Evolutionary conservation across 2,329 filamentous ascomycete species (phyloP), one percentile per base, ranked within the genome.

Genomic region (Botrytis pseudocinerea): DNA sequence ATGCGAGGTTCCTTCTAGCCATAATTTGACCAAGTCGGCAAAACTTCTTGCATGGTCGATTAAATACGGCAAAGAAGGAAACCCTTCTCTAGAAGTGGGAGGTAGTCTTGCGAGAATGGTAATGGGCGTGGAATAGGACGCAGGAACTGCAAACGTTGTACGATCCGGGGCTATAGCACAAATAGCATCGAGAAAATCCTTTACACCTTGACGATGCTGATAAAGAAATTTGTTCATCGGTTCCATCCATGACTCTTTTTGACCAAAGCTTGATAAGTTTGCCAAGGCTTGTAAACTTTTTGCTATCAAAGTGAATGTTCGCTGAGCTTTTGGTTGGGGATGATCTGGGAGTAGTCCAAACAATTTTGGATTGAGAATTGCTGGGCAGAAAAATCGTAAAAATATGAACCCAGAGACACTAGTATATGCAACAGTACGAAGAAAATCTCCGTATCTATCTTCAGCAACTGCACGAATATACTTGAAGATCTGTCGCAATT

Each of bases 171-270:
- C 91, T 70, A 98, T 93, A 14, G 91, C 89, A 83, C 95, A 98
- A 64, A 98, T 89, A 44, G 90, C 87, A 80, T 98, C 95, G 74
- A 98, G 92, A 78, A 95, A 98, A 64, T 91, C 88, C 81, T 95
- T 97, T 82, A 98, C 94, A 57, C 92, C 89, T 78, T 91, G 87
- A 32, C 94, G 89, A 79, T 97, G 91, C 1, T 89, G 86, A 14
- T 86, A 87, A 54, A 98, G 84, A 78, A 98, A 98, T 61, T 88
- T 89, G 80, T 98, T 98, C 95, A 98, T 98, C 0, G 94, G 94
- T 83, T 97, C 95, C 95, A 98, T 98, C 94, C 94, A 98, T n/a
- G 92, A 90, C 82, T 98, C 95, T 81, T 97, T 97, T 80, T 93
- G 95, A 59, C 95, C 95, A 80, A 98, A 98, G 0, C 90, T 94